Conservation (phyloP, 106 monocot species). For the Acanthochlamys bracteata region DNA sequence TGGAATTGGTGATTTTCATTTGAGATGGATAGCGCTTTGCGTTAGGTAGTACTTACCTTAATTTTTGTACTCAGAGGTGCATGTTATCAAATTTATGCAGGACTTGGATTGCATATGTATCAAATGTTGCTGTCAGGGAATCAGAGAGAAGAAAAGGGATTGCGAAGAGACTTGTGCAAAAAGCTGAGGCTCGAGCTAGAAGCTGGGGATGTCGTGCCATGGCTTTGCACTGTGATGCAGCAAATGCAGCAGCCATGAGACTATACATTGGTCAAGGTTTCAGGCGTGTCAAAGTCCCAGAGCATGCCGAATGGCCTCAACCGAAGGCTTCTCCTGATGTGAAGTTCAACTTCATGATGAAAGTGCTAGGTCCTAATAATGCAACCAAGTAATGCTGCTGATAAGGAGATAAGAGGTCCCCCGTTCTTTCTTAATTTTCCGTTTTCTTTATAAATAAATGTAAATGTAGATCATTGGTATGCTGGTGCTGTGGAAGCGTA, state of each 20-base stretch:
- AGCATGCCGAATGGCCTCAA: conserved; percentile 66
- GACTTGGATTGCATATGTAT: conserved; percentile 87
- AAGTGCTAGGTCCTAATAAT: too few relatives aligned
- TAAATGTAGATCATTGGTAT: too few relatives aligned
- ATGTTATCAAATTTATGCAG: conserved; percentile 21
- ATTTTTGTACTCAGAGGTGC: too few relatives aligned
- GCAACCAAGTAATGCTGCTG: too few relatives aligned
- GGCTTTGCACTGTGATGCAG: conserved; percentile 71
- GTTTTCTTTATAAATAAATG: too few relatives aligned
- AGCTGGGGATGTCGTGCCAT: conserved; percentile 84
- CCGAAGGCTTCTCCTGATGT: conserved; percentile 38
- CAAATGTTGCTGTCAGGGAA: conserved; percentile 80
- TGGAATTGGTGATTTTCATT: too few relatives aligned
- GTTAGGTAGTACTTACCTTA: too few relatives aligned
- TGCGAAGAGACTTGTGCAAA: conserved; percentile 46
- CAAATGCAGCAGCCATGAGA: conserved; percentile 47
- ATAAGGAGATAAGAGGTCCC: too few relatives aligned
- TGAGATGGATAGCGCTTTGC: too few relatives aligned
- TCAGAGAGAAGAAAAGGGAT: conserved; percentile 60
- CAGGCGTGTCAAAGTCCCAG: conserved; percentile 51
- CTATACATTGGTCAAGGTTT: conserved; percentile 66
- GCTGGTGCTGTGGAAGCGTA: too few relatives aligned
- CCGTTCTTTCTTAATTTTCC: too few relatives aligned
- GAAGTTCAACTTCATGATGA: conserved; percentile 83
- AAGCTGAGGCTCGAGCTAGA: conserved; percentile 53